Percentiles rank a stretch among this genome's conserved stretches.
Conservation (phyloP, 169 alveolate species). For the Babesia sp. region DNA sequence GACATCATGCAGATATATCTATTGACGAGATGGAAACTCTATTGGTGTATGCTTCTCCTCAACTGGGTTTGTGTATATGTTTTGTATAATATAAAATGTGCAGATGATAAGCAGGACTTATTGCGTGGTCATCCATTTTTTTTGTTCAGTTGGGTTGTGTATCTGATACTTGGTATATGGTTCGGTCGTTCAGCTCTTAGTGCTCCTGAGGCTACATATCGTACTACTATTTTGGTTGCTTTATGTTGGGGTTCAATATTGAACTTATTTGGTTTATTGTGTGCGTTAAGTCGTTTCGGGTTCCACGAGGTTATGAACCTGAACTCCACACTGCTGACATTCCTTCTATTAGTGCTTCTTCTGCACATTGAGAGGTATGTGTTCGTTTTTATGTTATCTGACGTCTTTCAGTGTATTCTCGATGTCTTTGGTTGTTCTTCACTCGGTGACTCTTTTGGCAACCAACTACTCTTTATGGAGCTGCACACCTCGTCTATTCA, state of each 20-base stretch:
- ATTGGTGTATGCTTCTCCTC: conserved; percentile 56
- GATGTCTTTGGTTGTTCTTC: background rate
- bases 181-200: conserved; percentile 24
- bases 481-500: conserved; percentile 8
- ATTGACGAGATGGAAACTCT: conserved; percentile 39
- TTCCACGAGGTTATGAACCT: conserved; percentile 3
- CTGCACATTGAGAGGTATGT: conserved; percentile 31
- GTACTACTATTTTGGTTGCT: conserved; percentile 25
- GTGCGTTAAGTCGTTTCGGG: background rate
- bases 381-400: background rate
- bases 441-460: background rate
- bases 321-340: conserved; percentile 4
- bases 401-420: background rate
- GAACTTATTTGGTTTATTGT: background rate
- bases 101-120: conserved; percentile 8
- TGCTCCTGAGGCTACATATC: conserved; percentile 34
- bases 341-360: background rate
- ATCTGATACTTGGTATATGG: conserved; percentile 15
- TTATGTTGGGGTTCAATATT: background rate
- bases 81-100: background rate
- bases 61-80: too few species aligned
- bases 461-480: background rate
- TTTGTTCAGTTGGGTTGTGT: background rate
- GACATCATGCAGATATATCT: background rate
- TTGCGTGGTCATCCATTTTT: conserved; percentile 15